phyloP scores from a whole-genome alignment of 805 yeast genomes.

The Lachancea sp. region DNA sequence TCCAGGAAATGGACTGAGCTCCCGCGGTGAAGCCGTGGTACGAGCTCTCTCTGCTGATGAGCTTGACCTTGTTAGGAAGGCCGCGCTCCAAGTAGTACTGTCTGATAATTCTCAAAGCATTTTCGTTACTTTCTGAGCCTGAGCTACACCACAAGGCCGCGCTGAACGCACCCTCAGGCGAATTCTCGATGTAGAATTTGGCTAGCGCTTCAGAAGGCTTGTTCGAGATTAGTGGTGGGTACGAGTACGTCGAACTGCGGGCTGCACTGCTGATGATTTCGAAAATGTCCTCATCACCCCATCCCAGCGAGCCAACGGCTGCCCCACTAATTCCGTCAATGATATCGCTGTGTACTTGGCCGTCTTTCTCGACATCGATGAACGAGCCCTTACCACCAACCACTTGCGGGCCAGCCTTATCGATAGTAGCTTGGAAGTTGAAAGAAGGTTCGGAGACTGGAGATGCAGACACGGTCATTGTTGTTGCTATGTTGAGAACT shows the following conservation, averaged over 20 bases:
- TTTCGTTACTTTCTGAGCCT: conserved; percentile 65
- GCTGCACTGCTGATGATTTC: conserved; percentile 37
- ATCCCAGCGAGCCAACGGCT: conserved; percentile 48
- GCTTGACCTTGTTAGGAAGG: conserved; percentile 36
- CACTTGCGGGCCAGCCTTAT: conserved; percentile 35
- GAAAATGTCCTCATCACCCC: conserved; percentile 33
- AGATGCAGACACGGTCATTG: conserved; percentile 8
- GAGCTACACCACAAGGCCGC: conserved; percentile 47
- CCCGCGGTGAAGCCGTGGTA: conserved; percentile 48
- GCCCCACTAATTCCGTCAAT: conserved; percentile 47
- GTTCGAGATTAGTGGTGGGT: conserved; percentile 31
- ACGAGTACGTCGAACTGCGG: conserved; percentile 35
- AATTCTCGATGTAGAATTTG: conserved; percentile 36
- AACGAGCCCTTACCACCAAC: conserved; percentile 39
- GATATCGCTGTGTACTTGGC: conserved; percentile 32
- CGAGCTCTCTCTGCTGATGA: conserved; percentile 39
- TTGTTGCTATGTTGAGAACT: no score
- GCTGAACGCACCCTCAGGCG: conserved; percentile 36
- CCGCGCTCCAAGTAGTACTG: conserved; percentile 43
- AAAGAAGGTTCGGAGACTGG: conserved; percentile 23
- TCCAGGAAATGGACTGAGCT: conserved; percentile 38
- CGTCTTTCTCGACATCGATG: conserved; percentile 38
- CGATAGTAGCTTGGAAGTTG: conserved; percentile 40
- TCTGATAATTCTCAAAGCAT: conserved; percentile 52
- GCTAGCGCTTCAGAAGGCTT: conserved; percentile 40